These are phyloP conservation scores for Huntiella decipiens DNA, from an alignment of 2,329 filamentous ascomycete species.

Conservation along the genomic window DNA sequence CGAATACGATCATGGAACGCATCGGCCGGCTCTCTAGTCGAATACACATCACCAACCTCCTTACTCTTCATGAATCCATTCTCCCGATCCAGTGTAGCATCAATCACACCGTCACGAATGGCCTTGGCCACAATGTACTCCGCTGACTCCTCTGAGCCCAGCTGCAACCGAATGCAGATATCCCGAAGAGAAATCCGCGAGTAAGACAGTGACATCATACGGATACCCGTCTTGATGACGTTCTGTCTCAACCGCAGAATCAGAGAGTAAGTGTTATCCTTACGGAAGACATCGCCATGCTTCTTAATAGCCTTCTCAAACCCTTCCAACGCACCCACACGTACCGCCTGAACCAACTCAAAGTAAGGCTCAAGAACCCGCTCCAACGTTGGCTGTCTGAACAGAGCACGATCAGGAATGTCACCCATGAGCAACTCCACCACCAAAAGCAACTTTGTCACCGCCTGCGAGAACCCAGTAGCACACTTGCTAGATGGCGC, in stretches of 20 bases:
- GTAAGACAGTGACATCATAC: slow-evolving; percentile 97
- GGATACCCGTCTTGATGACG: slow-evolving; percentile 97
- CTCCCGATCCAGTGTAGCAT: slow-evolving; percentile 85
- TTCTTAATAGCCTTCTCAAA: slow-evolving; percentile 75
- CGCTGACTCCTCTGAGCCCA: slow-evolving; percentile 90
- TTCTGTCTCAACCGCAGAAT: slow-evolving; percentile 92
- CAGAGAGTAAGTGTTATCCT: slow-evolving; percentile 86
- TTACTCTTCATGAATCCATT: slow-evolving; percentile 97
- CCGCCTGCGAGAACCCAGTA: slow-evolving; percentile 85
- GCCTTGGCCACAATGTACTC: slow-evolving; percentile 99
- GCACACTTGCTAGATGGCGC: slow-evolving; percentile 78
- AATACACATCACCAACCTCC: slow-evolving; percentile 88
- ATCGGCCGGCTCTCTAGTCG: slow-evolving; percentile 85
- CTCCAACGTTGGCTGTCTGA: slow-evolving; percentile 78
- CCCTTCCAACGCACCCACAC: slow-evolving; percentile 85
- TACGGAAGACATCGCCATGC: slow-evolving; percentile 69
- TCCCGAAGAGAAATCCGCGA: slow-evolving; percentile 92
- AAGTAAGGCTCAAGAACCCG: slow-evolving; percentile 82
- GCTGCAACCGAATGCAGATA: slow-evolving; percentile 84
- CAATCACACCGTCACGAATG: slow-evolving; percentile 91
- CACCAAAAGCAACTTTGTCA: slow-evolving; percentile 88
- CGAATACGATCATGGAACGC: slow-evolving; percentile 93
- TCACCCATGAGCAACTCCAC: slow-evolving; percentile 97
- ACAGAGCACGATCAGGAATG: slow-evolving; percentile 85
- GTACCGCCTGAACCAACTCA: slow-evolving; percentile 80